phyloP scores from a whole-genome alignment of 2,329 filamentous ascomycete species.

The Colletotrichum tropicicola region DNA sequence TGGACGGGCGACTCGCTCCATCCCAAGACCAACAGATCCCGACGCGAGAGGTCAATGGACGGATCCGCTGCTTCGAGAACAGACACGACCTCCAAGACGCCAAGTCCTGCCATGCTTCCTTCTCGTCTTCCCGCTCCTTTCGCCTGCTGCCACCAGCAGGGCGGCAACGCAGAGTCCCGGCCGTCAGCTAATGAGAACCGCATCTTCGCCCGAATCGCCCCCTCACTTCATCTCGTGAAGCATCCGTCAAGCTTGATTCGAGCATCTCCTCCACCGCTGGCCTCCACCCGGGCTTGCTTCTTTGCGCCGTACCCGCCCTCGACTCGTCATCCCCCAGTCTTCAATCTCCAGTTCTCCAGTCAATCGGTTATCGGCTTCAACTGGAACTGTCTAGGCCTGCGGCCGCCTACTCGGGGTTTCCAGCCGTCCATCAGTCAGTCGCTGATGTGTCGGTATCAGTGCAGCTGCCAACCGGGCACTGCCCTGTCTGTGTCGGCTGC shows the following conservation, averaged over 20 bases:
- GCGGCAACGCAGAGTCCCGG: not conserved
- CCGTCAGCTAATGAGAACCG: no score
- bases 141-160: not conserved
- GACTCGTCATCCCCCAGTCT: not conserved
- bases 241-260: no score
- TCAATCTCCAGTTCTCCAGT: slow-evolving; percentile 15
- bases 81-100: not conserved
- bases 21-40: not conserved
- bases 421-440: not conserved
- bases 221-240: no score
- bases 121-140: not conserved
- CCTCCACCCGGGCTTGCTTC: not conserved
- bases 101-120: slow-evolving; percentile 10
- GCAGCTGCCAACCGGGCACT: slow-evolving; percentile 8
- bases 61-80: slow-evolving; percentile 23
- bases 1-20: not conserved
- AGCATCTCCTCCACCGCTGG: no score
- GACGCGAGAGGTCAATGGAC: not conserved
- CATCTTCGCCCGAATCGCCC: no score
- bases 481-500: not conserved
- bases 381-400: not conserved
- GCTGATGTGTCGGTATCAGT: not conserved
- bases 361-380: slow-evolving; percentile 11
- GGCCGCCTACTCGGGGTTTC: not conserved
- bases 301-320: slow-evolving; percentile 12